Base-by-base conservation (phyloP, 2,329 filamentous ascomycete species). In the Talaromyces amestolkiae region DNA sequence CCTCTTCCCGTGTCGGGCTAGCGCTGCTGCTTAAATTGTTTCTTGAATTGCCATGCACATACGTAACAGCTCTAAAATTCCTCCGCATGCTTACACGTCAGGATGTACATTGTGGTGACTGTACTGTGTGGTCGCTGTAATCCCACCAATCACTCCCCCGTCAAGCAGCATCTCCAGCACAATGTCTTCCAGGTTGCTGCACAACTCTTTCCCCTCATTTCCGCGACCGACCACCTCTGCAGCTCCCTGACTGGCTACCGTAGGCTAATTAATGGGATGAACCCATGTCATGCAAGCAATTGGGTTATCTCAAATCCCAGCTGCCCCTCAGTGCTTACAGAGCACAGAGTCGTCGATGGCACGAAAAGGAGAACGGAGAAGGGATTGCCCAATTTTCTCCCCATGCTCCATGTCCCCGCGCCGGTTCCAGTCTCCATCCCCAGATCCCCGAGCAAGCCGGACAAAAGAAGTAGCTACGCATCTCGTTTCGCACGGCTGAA, bases 131-230 rank as follows among this genome's bases (percentile, higher is more conserved):
- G 10, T 11, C 19, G 6, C 19, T 47, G 19, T 47, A 51, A n/a
- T 33, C 15, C 49, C 54, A 22, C 33, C 31, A 37, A 58, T 41
- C 13, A 39, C 7, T 22, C 3, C 8, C 56, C 37, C 37, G 45
- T 27, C 37, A 41, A 59, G 10, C 22, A 59, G 15, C 24, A n/a
- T 49, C 22, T 49, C 45, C 41, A 45, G 41, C 41, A 19, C n/a
- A 31, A 6, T 9, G 2, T 17, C 35, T 7, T 31, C 27, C 5
- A 31, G 27, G 27, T 31, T 31, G 27, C 27, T 31, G 27, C 27
- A 31, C 27, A 31, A 31, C 5, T 31, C 11, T 19, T 37, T 61
- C 59, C 59, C 59, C 59, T 61, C 59, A 61, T 51, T 61, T 61
- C 59, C 59, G 59, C 45, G 59, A 61, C 43, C 43, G 43, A 61